Evolutionary conservation across 2,329 filamentous ascomycete genomes (phyloP).

Genomic region (Fusarium annulatum): DNA sequence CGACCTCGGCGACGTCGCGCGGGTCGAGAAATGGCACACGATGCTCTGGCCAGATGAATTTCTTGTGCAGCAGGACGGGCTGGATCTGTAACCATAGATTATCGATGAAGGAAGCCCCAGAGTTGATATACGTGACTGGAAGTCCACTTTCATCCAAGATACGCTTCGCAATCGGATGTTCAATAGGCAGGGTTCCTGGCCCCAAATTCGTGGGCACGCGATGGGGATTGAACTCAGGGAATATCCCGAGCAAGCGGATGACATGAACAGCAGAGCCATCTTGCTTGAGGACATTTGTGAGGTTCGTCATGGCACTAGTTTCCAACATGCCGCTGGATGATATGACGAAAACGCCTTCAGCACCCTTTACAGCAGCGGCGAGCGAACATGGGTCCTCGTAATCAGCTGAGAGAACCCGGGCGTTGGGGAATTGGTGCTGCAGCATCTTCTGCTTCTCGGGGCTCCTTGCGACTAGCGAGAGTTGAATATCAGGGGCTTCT

Average conservation of each 20-base stretch:
- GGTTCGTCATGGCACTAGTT: background rate
- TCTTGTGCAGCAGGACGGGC: rapidly evolving
- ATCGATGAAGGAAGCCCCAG: background rate
- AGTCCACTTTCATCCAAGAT: background rate
- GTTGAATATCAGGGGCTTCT: background rate
- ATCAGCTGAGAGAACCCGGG: rapidly evolving
- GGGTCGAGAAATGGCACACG: background rate
- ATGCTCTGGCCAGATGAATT: background rate
- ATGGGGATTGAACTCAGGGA: background rate
- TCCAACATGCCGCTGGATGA: background rate
- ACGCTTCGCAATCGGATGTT: background rate
- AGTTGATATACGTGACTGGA: rapidly evolving
- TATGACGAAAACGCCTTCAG: background rate
- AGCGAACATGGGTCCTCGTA: background rate
- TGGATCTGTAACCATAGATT: background rate
- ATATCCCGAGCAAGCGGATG: background rate
- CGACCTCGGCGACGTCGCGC: background rate
- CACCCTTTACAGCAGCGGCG: background rate
- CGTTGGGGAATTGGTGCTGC: rapidly evolving
- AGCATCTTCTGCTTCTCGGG: rapidly evolving
- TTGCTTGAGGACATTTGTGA: rapidly evolving
- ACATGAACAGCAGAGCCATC: background rate
- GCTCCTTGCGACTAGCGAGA: rapidly evolving
- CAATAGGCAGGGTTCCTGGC: background rate
- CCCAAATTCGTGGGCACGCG: rapidly evolving